Conservation (phyloP, 345 rosid genomes). For the Ailanthus altissimus region DNA sequence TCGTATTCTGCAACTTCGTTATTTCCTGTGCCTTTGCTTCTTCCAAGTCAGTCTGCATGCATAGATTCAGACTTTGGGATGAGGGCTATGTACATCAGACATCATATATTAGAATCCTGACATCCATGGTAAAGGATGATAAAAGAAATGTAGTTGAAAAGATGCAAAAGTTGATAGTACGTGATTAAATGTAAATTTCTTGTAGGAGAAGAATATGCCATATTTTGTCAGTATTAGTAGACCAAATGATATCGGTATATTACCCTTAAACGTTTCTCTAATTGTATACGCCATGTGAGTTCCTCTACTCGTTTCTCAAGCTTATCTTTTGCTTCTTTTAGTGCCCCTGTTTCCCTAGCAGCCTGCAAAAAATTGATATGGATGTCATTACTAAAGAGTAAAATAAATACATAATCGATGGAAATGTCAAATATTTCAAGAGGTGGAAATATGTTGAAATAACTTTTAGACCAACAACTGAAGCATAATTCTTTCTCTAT, state of each 20-base stretch:
- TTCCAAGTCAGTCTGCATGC: conserved; percentile 59
- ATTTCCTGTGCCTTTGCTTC: conserved; percentile 61
- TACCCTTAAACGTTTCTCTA: conserved; percentile 74
- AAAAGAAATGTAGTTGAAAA: conserved; percentile 8
- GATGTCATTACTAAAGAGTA: neutral
- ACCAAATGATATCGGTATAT: conserved; percentile 5
- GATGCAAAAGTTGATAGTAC: neutral
- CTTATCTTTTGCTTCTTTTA: conserved; percentile 78
- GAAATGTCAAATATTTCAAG: neutral
- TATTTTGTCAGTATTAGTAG: neutral
- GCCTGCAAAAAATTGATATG: conserved; percentile 43
- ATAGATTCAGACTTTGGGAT: conserved; percentile 11
- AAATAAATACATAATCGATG: neutral
- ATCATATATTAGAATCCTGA: conserved; percentile 12
- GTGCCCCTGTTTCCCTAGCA: conserved; percentile 76
- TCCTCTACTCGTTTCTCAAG: conserved; percentile 73
- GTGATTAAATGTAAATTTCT: conserved; percentile 1
- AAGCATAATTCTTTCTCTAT: neutral
- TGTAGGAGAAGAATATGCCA: neutral
- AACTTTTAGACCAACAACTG: neutral
- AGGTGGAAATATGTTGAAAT: neutral
- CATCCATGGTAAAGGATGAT: neutral
- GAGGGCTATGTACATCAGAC: conserved; percentile 1
- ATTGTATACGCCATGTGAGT: conserved; percentile 72
- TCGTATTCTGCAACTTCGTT: conserved; percentile 45